Conservation (phyloP, 129 eudicot genomes). For the Flaveria sonorensis region DNA sequence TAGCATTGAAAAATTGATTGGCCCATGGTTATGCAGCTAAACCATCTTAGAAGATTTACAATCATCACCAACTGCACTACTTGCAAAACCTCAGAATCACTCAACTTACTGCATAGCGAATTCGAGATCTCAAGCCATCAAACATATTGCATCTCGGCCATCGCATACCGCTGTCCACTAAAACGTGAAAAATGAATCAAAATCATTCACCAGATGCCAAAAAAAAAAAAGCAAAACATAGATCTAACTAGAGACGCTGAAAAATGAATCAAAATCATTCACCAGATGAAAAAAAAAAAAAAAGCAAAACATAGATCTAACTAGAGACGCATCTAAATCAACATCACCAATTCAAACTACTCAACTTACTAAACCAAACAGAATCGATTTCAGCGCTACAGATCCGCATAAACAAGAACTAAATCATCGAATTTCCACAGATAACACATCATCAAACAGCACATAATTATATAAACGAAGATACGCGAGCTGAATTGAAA, state of each 20-base stretch:
- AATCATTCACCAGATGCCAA: neutral
- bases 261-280: too few relatives aligned
- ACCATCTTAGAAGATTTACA: slow-evolving; percentile 8
- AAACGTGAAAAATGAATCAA: neutral
- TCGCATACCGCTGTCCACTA: neutral
- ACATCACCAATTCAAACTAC: neutral
- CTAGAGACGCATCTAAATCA: neutral
- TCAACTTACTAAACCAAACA: slow-evolving; percentile 3
- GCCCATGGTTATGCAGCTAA: neutral
- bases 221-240: neutral
- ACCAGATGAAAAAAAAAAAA: neutral
- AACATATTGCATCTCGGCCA: neutral
- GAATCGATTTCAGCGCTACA: neutral
- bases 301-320: slow-evolving; percentile 25
- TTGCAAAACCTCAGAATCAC: neutral
- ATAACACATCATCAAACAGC: neutral
- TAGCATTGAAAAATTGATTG: neutral
- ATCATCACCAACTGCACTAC: slow-evolving; percentile 6
- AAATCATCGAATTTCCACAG: neutral
- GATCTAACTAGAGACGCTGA: slow-evolving; percentile 27
- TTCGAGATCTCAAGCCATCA: slow-evolving; percentile 8
- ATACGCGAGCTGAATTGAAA: neutral
- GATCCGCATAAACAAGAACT: slow-evolving; percentile 20
- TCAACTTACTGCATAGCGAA: neutral
- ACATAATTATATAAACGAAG: neutral